Conservation (phyloP, 202 grass and related monocot genomes). For the Carex sylvatica region DNA sequence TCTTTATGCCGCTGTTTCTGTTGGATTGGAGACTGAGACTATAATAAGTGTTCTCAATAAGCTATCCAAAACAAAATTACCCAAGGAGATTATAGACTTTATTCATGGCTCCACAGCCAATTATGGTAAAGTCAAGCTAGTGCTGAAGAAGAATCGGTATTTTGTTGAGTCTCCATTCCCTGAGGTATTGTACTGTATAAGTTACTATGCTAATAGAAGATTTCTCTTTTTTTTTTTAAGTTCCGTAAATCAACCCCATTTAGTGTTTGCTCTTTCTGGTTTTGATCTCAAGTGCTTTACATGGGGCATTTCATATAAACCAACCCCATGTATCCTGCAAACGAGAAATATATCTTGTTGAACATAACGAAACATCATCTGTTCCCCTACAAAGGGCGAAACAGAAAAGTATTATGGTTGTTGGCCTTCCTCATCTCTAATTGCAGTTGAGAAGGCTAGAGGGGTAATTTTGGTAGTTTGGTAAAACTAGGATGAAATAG, state of each 20-base stretch:
- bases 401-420: not conserved
- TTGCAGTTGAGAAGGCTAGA: not conserved
- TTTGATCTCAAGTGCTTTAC: not conserved
- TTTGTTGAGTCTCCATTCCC: slow-evolving; percentile 83
- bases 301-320: not conserved
- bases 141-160: slow-evolving; percentile 92
- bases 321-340: not conserved
- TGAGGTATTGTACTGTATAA: slow-evolving; percentile 46
- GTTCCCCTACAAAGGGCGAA: not conserved
- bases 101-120: slow-evolving; percentile 88
- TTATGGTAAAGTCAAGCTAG: slow-evolving; percentile 98
- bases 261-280: not conserved
- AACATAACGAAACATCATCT: not conserved
- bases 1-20: slow-evolving; percentile 88
- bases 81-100: slow-evolving; percentile 87
- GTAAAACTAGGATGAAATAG: not conserved
- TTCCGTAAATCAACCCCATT: not conserved
- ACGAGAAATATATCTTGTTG: not conserved
- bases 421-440: not conserved
- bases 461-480: not conserved
- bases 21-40: slow-evolving; percentile 79
- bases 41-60: slow-evolving; percentile 90
- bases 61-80: slow-evolving; percentile 88
- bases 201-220: not conserved
- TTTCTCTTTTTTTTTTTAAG: not conserved